Evolutionary conservation across 2,329 filamentous ascomycete genomes (phyloP).

Genomic region (Macrophomina phaseolina): DNA sequence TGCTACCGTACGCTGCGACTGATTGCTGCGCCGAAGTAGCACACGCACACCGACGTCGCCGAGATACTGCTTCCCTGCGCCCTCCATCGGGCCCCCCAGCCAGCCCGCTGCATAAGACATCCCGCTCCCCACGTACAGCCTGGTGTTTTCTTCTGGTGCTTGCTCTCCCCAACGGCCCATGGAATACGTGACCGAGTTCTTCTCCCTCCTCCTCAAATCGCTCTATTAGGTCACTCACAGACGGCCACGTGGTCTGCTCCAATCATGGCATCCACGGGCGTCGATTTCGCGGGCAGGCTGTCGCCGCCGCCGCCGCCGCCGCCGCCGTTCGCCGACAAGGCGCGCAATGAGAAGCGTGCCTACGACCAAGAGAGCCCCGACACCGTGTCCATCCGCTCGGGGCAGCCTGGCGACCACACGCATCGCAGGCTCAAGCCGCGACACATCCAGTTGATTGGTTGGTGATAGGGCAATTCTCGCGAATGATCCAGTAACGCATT

Average conservation of each 20-base stretch:
- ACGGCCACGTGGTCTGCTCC: not conserved
- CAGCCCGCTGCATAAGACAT: slow-evolving; percentile 3
- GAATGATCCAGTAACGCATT: too few relatives aligned
- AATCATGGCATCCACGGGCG: slow-evolving; percentile 43
- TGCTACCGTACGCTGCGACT: slow-evolving; percentile 3
- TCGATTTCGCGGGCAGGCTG: slow-evolving; percentile 34
- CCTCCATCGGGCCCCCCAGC: not conserved
- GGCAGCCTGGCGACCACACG: slow-evolving; percentile 42
- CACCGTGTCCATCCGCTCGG: slow-evolving; percentile 13
- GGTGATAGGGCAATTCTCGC: not conserved
- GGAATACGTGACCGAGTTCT: slow-evolving; percentile 42
- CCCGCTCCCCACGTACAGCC: not conserved
- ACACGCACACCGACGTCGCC: slow-evolving; percentile 17
- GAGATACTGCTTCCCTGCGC: slow-evolving; percentile 15
- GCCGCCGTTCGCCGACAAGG: slow-evolving; percentile 32
- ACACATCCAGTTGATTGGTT: slow-evolving; percentile 55
- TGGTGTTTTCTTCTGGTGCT: slow-evolving; percentile 1
- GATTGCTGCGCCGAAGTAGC: not conserved
- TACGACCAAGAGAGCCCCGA: slow-evolving; percentile 33
- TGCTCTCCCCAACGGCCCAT: slow-evolving; percentile 33
- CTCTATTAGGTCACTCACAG: slow-evolving; percentile 32
- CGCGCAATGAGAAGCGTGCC: slow-evolving; percentile 37
- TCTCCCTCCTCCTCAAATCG: slow-evolving; percentile 43
- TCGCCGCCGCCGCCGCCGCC: slow-evolving; percentile 28
- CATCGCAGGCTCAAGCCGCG: slow-evolving; percentile 53